A percentile compares a stretch with the other conserved stretches of the same genome.
These are phyloP conservation scores for Corylus avellana DNA, from an alignment of 306 rosid species.

Conservation along the genomic window DNA sequence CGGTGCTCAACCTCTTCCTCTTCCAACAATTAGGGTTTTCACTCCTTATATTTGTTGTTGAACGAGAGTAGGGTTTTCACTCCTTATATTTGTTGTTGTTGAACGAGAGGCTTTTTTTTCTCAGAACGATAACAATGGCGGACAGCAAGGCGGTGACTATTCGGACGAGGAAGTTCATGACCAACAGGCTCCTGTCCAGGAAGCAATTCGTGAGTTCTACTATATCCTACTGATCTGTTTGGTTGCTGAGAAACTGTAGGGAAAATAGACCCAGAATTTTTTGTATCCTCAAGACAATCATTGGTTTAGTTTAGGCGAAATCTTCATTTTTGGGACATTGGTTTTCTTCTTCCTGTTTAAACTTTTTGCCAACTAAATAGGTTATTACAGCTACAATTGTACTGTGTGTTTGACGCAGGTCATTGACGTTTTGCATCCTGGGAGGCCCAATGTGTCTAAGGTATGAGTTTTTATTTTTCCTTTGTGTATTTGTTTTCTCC, in stretches of 20 bases:
- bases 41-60: no score
- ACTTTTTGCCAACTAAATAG: background rate
- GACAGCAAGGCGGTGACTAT: slow-evolving; percentile 19
- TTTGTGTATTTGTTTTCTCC: background rate
- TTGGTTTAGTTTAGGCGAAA: background rate
- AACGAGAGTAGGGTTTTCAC: background rate
- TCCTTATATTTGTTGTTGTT: no score
- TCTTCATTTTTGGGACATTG: background rate
- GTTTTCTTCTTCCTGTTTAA: background rate
- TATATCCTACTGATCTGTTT: background rate
- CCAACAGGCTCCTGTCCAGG: slow-evolving; percentile 17
- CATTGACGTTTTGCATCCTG: slow-evolving; percentile 43
- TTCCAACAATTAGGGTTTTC: background rate
- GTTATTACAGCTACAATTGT: background rate
- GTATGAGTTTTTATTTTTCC: background rate
- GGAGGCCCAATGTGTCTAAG: slow-evolving; percentile 37
- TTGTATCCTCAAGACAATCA: no score
- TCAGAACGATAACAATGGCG: background rate
- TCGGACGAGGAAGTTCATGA: slow-evolving; percentile 24
- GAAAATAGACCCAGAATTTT: no score
- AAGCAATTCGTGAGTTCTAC: slow-evolving; percentile 21
- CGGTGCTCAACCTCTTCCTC: background rate
- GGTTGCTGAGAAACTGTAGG: background rate
- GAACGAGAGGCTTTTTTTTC: background rate
- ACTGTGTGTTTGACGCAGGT: slow-evolving; percentile 9